Percentiles rank a stretch among this genome's conserved stretches.
Conservation (phyloP, 345 rosid species). For the Triadica sebifera region DNA sequence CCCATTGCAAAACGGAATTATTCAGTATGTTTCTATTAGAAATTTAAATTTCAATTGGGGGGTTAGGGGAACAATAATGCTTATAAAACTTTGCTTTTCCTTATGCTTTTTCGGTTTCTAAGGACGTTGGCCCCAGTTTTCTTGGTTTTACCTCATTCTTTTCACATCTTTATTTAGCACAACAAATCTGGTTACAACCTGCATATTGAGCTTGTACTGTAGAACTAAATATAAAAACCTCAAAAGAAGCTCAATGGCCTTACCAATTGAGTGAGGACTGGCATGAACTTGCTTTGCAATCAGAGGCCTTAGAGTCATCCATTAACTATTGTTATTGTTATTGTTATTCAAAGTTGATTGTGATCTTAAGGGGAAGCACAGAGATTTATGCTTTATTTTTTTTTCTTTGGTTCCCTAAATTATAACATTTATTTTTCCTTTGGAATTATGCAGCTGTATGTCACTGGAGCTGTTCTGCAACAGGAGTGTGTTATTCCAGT, state of each 20-base stretch:
- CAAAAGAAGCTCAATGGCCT: background rate
- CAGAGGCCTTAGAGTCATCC: background rate
- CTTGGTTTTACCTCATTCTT: background rate
- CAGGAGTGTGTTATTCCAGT: constrained; percentile 52
- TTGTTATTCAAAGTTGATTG: background rate
- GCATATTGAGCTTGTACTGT: background rate
- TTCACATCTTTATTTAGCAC: background rate
- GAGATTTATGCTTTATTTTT: background rate
- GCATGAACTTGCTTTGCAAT: background rate
- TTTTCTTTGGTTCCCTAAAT: background rate
- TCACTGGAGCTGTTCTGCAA: constrained; percentile 43
- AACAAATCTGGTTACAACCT: background rate
- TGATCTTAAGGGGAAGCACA: background rate
- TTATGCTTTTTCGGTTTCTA: background rate
- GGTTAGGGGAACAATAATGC: no score
- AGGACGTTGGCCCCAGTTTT: background rate
- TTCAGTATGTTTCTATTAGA: no score
- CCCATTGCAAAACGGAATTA: no score
- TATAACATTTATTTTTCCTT: background rate
- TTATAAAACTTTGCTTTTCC: background rate
- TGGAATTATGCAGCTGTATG: constrained; percentile 51
- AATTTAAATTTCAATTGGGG: no score
- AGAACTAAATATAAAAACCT: background rate
- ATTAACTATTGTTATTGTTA: no score
- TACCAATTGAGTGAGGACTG: background rate